phyloP scores from a whole-genome alignment of 176 grass and related monocot genomes.

The Luzula sylvatica region DNA sequence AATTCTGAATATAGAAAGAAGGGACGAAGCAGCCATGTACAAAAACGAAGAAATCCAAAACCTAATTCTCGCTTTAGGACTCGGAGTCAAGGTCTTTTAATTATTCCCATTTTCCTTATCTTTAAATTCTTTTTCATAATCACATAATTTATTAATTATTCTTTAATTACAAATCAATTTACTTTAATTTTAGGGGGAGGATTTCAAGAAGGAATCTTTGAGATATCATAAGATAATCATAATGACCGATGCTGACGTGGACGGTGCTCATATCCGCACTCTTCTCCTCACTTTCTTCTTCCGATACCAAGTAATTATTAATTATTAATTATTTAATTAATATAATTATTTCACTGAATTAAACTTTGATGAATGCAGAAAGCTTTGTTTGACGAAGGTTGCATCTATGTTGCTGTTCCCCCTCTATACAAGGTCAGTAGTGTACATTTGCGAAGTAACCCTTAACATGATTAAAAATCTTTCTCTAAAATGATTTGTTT shows the following conservation, averaged over 20 bases:
- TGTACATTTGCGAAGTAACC: not conserved
- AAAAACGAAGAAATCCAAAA: slow-evolving; percentile 99
- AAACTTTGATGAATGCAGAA: slow-evolving; percentile 46
- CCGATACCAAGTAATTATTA: slow-evolving; percentile 80
- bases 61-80: slow-evolving; percentile 83
- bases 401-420: slow-evolving; percentile 91
- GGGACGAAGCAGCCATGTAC: slow-evolving; percentile 95
- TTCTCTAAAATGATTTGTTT: too few relatives aligned
- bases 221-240: slow-evolving; percentile 98
- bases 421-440: slow-evolving; percentile 85
- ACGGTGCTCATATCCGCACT: slow-evolving; percentile 91
- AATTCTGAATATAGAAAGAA: slow-evolving; percentile 97
- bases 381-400: slow-evolving; percentile 93
- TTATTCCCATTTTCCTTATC: not conserved
- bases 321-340: not conserved
- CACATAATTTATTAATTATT: too few relatives aligned
- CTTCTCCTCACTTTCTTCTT: slow-evolving; percentile 98
- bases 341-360: not conserved
- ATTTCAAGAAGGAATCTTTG: slow-evolving; percentile 92
- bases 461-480: not conserved
- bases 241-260: slow-evolving; percentile 96
- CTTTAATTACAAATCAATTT: not conserved
- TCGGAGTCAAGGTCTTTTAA: slow-evolving; percentile 80
- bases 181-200: slow-evolving; percentile 63
- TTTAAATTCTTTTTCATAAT: not conserved